Percentiles rank a stretch among this genome's conserved stretches.
phyloP scores from a whole-genome alignment of 177 flowering plant species.

The Vitis hybrid region DNA sequence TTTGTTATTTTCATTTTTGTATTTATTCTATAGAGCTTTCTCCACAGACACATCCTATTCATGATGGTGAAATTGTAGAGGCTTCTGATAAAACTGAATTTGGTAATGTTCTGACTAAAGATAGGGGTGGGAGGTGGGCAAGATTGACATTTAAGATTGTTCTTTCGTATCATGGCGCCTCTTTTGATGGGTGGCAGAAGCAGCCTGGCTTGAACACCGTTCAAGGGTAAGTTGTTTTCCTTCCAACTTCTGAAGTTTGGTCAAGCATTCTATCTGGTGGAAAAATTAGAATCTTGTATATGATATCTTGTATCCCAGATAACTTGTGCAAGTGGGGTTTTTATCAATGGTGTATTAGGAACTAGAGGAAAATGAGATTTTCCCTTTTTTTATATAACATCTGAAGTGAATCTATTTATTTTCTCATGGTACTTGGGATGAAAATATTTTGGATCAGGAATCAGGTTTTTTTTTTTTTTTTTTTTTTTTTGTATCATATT shows the following conservation, averaged over 20 bases:
- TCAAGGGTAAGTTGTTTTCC: constrained; percentile 57
- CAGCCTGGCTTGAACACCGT: constrained; percentile 91
- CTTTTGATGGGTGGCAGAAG: constrained; percentile 99
- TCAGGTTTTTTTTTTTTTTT: too few relatives aligned
- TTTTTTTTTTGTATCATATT: too few relatives aligned
- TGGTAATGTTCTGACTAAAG: constrained; percentile 19
- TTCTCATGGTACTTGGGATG: too few relatives aligned
- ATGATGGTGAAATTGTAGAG: constrained; percentile 29
- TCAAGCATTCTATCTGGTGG: neutral
- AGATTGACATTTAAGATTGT: constrained; percentile 72
- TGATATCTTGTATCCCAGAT: neutral
- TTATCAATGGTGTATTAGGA: too few relatives aligned
- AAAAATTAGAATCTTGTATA: too few relatives aligned
- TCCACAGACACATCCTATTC: constrained; percentile 22
- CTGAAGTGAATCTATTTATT: too few relatives aligned
- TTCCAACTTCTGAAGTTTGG: neutral
- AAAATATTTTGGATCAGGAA: too few relatives aligned
- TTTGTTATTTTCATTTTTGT: neutral
- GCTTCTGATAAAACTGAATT: constrained; percentile 30
- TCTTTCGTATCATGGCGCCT: constrained; percentile 74
- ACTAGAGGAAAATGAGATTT: too few relatives aligned
- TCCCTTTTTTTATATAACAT: too few relatives aligned
- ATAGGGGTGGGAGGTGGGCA: constrained; percentile 72
- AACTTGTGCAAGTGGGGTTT: too few relatives aligned
- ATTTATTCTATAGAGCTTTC: constrained; percentile 20